phyloP scores from a whole-genome alignment of 1,284 basidiomycete genomes.

The Phaffia rhodozyma region DNA sequence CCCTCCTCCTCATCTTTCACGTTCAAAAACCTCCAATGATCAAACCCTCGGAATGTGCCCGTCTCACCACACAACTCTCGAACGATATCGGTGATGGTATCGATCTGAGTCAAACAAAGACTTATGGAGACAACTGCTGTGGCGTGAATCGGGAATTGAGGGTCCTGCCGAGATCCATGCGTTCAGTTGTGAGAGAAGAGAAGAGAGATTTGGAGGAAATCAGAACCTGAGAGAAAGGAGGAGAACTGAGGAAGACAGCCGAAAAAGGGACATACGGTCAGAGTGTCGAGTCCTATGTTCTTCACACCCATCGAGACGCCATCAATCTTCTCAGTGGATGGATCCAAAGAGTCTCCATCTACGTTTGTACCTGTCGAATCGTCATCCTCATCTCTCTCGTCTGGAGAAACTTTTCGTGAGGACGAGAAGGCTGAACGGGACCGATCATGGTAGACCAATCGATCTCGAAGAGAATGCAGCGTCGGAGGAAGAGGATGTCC shows the following conservation, averaged over 20 bases:
- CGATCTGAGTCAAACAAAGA: neutral
- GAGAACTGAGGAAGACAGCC: neutral
- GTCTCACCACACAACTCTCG: constrained; percentile 1
- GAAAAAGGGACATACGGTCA: neutral
- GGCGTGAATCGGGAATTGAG: constrained; percentile 5
- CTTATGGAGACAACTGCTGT: constrained; percentile 8
- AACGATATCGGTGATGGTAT: constrained; percentile 3
- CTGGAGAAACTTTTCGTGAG: neutral
- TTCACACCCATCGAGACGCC: constrained; percentile 6
- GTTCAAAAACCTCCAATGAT: neutral
- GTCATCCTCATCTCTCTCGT: neutral
- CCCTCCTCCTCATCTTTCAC: constrained; percentile 1
- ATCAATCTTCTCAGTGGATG: neutral
- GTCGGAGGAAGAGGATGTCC: constrained; percentile 9
- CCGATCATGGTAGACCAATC: constrained; percentile 14
- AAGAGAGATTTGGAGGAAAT: too few species aligned
- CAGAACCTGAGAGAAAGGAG: too few species aligned
- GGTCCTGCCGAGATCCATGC: neutral
- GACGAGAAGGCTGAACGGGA: neutral
- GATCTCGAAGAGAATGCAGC: constrained; percentile 7
- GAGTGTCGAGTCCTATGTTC: neutral
- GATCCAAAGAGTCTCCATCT: neutral
- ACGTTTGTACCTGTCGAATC: too few species aligned
- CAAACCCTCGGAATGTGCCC: neutral
- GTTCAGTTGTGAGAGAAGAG: too few species aligned